Evolutionary conservation across 306 rosid species (phyloP), one percentile per base, ranked within the genome.

Genomic region (Dalbergia oliveri): DNA sequence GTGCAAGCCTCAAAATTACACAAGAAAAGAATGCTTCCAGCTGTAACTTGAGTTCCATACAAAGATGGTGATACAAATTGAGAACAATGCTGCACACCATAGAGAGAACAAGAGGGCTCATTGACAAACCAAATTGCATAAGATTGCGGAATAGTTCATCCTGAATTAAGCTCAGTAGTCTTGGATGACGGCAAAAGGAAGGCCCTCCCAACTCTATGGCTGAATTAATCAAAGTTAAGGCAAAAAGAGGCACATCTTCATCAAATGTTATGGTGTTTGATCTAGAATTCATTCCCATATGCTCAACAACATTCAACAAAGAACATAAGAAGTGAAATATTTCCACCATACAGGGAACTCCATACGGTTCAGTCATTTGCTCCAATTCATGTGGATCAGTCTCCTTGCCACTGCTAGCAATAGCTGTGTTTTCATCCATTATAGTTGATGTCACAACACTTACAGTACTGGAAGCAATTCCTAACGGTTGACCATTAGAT

Each of bases 191-290:
- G 66, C 82, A 75, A 78, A 93, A 82, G 75, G 89, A 89, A 43
- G 90, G 66, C n/a, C 98, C 98, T 78, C 90, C 97, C 90, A 93
- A 79, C 80, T 93, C 98, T 84, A 93, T 76, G 82, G 94, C 93
- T 0, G 98, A 88, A 85, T 93, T 91, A 77, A 93, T 88, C 89
- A 91, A 85, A 76, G 91, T 89, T 82, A 93, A 79, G 41, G 94
- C 93, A 88, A 93, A 93, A 82, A 93, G 93, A 81, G 98, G 98
- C 83, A 88, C 94, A 9, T 93, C 98, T 88, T 93, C 98, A 82
- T 93, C 97, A 90, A 84, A 90, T 69, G 97, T 84, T 77, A 93
- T 83, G 37, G 98, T 88, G 85, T 88, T 91, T 73, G 93, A 87
- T 81, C 92, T 86, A 21, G 93, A 82, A 71, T 83, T 88, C 83